Conservation (phyloP, 2,329 filamentous ascomycete genomes). For the Hypoxylon sp. region DNA sequence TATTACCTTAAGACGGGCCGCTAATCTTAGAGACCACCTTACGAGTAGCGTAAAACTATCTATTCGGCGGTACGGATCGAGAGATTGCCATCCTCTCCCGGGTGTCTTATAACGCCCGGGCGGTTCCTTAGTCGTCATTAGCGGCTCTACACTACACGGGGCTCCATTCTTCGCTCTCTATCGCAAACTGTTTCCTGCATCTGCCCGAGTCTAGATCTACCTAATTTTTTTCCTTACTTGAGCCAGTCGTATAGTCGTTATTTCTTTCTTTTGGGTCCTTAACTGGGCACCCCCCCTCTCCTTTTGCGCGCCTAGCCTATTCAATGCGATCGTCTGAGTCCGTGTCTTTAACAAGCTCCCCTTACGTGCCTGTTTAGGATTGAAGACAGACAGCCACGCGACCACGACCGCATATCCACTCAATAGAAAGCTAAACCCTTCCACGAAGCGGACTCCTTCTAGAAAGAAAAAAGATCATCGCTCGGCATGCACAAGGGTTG, state of each 20-base stretch:
- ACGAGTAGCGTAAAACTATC: slow-evolving; percentile 19
- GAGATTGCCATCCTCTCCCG: slow-evolving; percentile 11
- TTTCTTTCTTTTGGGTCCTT: slow-evolving; percentile 13
- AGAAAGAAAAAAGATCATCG: slow-evolving; percentile 37
- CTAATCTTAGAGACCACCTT: slow-evolving; percentile 13
- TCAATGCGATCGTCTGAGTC: slow-evolving; percentile 17
- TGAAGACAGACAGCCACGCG: slow-evolving; percentile 28
- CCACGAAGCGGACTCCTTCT: slow-evolving; percentile 36
- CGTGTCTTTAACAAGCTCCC: slow-evolving; percentile 10
- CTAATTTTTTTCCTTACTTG: slow-evolving; percentile 7
- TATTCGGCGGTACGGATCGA: slow-evolving; percentile 25
- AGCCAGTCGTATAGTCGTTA: slow-evolving; percentile 20
- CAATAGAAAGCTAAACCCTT: slow-evolving; percentile 8
- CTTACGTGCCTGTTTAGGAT: not conserved
- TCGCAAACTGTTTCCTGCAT: slow-evolving; percentile 36
- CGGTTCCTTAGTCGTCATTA: slow-evolving; percentile 14
- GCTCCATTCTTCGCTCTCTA: slow-evolving; percentile 1
- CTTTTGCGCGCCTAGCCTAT: slow-evolving; percentile 13
- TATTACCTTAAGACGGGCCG: slow-evolving; percentile 26
- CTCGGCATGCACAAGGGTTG: slow-evolving; percentile 9
- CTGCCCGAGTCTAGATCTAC: slow-evolving; percentile 40
- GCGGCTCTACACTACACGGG: slow-evolving; percentile 19
- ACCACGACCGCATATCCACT: slow-evolving; percentile 17
- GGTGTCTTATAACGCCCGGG: slow-evolving; percentile 22
- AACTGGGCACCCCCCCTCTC: not conserved